phyloP scores from a whole-genome alignment of 352 stramenopile species.

The Pythium oligandrum region DNA sequence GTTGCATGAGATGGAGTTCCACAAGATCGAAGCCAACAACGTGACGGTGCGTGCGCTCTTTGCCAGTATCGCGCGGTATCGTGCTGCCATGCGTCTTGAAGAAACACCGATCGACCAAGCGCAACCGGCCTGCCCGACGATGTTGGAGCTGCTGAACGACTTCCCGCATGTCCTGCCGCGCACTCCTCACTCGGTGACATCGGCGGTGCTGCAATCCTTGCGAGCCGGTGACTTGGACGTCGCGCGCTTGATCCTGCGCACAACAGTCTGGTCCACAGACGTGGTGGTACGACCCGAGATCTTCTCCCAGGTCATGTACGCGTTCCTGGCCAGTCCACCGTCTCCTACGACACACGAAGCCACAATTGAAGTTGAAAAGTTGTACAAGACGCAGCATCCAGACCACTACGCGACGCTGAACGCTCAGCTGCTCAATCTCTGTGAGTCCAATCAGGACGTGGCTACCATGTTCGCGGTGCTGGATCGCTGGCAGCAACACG shows the following conservation, averaged over 20 bases:
- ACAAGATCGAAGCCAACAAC: constrained; percentile 46
- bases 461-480: constrained; percentile 52
- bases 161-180: constrained; percentile 54
- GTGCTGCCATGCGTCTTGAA: constrained; percentile 23
- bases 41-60: constrained; percentile 42
- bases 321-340: constrained; percentile 33
- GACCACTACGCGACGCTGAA: constrained; percentile 33
- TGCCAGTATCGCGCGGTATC: constrained; percentile 48
- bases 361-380: constrained; percentile 44
- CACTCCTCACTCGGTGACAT: constrained; percentile 41
- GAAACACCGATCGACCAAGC: too few relatives aligned
- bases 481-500: constrained; percentile 41
- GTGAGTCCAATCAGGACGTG: constrained; percentile 57
- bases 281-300: constrained; percentile 47
- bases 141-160: constrained; percentile 44
- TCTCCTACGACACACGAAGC: not conserved
- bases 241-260: constrained; percentile 42
- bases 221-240: constrained; percentile 37
- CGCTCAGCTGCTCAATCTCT: constrained; percentile 62
- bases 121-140: constrained; percentile 32
- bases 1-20: constrained; percentile 69
- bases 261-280: constrained; percentile 32
- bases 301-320: constrained; percentile 61
- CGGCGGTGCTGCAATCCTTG: constrained; percentile 45
- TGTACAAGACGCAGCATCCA: constrained; percentile 50